A percentile compares a stretch with the other conserved stretches of the same genome.
phyloP scores from a whole-genome alignment of 2,329 filamentous ascomycete genomes.

The Hymenoscyphus infarciens region DNA sequence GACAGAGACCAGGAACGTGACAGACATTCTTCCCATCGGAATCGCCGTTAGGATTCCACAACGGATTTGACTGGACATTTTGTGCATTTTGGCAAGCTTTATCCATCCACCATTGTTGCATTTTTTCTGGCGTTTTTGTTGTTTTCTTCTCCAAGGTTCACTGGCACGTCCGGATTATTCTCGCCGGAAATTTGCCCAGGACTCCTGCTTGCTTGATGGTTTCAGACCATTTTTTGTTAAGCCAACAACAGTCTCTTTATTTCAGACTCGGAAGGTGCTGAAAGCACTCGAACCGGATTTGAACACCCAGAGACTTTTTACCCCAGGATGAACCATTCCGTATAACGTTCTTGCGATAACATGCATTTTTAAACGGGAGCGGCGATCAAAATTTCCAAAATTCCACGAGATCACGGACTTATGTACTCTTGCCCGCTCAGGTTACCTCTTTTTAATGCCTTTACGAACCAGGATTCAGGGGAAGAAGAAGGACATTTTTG shows the following conservation, averaged over 20 bases:
- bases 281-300: slow-evolving; percentile 23
- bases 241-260: slow-evolving; percentile 13
- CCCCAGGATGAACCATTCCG: slow-evolving; percentile 4
- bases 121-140: slow-evolving; percentile 31
- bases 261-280: slow-evolving; percentile 22
- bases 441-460: slow-evolving; percentile 27
- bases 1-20: slow-evolving; percentile 26
- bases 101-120: slow-evolving; percentile 21
- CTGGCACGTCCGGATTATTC: slow-evolving; percentile 25
- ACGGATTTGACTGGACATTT: slow-evolving; percentile 22
- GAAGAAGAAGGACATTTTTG: slow-evolving; percentile 24
- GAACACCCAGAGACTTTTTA: slow-evolving; percentile 19
- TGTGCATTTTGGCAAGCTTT: slow-evolving; percentile 21
- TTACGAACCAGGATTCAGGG: slow-evolving; percentile 28
- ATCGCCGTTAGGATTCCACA: slow-evolving; percentile 22
- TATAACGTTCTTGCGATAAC: neutral
- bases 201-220: slow-evolving; percentile 11
- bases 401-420: slow-evolving; percentile 15
- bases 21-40: slow-evolving; percentile 14
- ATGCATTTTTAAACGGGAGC: slow-evolving; percentile 20
- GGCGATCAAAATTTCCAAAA: slow-evolving; percentile 20
- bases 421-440: slow-evolving; percentile 25
- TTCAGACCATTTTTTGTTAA: neutral
- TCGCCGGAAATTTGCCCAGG: slow-evolving; percentile 21
- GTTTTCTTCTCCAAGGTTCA: slow-evolving; percentile 24